Conservation (phyloP, 2,329 filamentous ascomycete genomes). For the Mycosphaerella sp. region DNA sequence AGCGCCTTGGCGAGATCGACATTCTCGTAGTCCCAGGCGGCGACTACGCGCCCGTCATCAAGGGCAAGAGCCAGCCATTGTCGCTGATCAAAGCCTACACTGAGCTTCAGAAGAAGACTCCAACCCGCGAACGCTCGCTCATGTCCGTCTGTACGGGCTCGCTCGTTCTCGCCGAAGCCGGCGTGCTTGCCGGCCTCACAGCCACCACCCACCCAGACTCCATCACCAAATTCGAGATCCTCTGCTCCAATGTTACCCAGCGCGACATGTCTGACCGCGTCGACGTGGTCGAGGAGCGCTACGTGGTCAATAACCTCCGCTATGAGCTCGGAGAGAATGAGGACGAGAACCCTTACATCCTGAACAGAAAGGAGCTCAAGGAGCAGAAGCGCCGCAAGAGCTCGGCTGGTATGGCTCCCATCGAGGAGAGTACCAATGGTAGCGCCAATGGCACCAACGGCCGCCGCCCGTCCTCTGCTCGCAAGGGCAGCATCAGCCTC, state of each 20-base stretch:
- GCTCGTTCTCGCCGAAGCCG: constrained; percentile 68
- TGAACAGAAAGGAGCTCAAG: constrained; percentile 55
- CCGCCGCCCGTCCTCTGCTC: constrained; percentile 41
- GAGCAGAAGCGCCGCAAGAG: constrained; percentile 45
- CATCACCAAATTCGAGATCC: constrained; percentile 72
- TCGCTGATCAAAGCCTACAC: constrained; percentile 68
- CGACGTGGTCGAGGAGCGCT: constrained; percentile 76
- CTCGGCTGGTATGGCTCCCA: constrained; percentile 31
- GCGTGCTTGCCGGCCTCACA: constrained; percentile 69
- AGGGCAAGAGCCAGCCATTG: constrained; percentile 62
- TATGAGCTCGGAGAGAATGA: constrained; percentile 73
- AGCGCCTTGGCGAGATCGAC: constrained; percentile 68
- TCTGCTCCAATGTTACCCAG: constrained; percentile 68
- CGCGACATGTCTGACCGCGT: constrained; percentile 68
- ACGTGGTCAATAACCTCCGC: constrained; percentile 85
- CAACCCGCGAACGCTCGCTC: constrained; percentile 72
- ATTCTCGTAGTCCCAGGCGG: constrained; percentile 73
- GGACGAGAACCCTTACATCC: constrained; percentile 77
- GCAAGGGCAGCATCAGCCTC: constrained; percentile 79
- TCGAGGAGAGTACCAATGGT: constrained; percentile 28
- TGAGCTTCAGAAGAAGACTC: constrained; percentile 73
- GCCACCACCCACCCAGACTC: constrained; percentile 78
- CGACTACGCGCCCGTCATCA: constrained; percentile 56
- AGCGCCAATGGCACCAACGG: constrained; percentile 26
- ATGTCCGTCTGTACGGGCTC: constrained; percentile 74